These are phyloP conservation scores for Bipolaris bicolor DNA, from an alignment of 2,329 filamentous ascomycete genomes.

Conservation along the genomic window DNA sequence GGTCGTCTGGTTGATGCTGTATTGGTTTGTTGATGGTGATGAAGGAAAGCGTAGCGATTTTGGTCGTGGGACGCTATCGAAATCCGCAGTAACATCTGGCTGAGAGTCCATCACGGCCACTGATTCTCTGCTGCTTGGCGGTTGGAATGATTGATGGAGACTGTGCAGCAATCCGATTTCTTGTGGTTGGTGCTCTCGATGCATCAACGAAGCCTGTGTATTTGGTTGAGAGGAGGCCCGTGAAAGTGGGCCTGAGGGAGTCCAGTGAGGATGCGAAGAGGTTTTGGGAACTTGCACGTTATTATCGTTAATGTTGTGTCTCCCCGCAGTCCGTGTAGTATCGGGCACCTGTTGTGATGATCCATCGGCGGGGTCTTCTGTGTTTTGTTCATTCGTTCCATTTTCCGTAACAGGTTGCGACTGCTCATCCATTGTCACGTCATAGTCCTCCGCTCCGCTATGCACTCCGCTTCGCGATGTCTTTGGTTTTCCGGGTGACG, in stretches of 20 bases:
- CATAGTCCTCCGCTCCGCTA: conserved; percentile 28
- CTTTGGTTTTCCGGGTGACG: conserved; percentile 35
- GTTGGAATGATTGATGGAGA: conserved; percentile 18
- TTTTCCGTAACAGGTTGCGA: conserved; percentile 22
- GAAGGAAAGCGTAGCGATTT: conserved; percentile 44
- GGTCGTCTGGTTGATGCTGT: conserved; percentile 47
- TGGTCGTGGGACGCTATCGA: conserved; percentile 37
- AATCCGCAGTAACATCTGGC: conserved; percentile 38
- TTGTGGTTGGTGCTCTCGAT: conserved; percentile 27
- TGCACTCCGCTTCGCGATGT: conserved; percentile 1
- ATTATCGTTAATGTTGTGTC: conserved; percentile 25
- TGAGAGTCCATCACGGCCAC: conserved; percentile 56
- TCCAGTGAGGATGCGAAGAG: conserved; percentile 43
- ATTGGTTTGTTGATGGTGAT: conserved; percentile 44
- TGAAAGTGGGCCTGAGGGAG: conserved; percentile 29
- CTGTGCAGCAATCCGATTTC: conserved; percentile 25
- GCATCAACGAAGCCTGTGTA: conserved; percentile 30
- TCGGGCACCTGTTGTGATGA: conserved; percentile 27
- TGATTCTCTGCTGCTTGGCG: conserved; percentile 42
- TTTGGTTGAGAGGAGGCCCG: conserved; percentile 26
- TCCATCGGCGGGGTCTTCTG: conserved; percentile 44
- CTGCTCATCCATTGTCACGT: conserved; percentile 30
- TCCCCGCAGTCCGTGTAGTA: conserved; percentile 20
- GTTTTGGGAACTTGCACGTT: conserved; percentile 47
- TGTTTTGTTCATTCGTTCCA: conserved; percentile 20